Conservation (phyloP, 192 early-diverging fungal genomes). For the Helicostylum pulchrum region DNA sequence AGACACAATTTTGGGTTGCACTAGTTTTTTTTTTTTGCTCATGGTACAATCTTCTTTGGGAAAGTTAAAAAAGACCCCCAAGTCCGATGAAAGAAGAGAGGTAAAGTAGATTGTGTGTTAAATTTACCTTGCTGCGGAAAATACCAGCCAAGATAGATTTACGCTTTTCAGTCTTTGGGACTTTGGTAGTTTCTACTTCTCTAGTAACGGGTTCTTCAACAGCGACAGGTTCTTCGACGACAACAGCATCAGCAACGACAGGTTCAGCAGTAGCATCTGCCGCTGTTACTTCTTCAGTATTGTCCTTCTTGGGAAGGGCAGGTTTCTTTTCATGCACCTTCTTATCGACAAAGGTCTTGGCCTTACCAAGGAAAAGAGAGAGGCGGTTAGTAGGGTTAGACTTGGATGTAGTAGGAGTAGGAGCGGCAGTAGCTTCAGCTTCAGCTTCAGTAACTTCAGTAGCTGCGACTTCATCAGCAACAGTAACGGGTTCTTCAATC, state of each 20-base stretch:
- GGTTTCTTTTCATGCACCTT: slow-evolving; percentile 8
- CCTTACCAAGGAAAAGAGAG: slow-evolving; percentile 23
- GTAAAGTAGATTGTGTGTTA: neutral
- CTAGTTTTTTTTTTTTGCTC: slow-evolving; percentile 6
- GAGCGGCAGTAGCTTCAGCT: slow-evolving; percentile 1
- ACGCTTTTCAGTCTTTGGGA: slow-evolving; percentile 18
- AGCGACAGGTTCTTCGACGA: neutral
- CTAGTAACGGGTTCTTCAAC: neutral
- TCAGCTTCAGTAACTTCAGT: slow-evolving; percentile 3
- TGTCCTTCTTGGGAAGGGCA: neutral
- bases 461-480: neutral
- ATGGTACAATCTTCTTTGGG: slow-evolving; percentile 2
- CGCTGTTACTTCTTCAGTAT: neutral
- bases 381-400: slow-evolving; percentile 23
- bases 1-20: neutral
- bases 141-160: slow-evolving; percentile 24
- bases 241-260: neutral
- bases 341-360: slow-evolving; percentile 20
- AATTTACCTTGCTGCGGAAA: slow-evolving; percentile 27
- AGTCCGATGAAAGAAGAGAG: neutral
- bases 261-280: slow-evolving; percentile 4
- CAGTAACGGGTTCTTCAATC: slow-evolving; percentile 6
- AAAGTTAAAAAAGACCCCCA: neutral
- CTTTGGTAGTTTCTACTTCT: neutral
- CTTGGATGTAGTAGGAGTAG: neutral